These are phyloP conservation scores for Rubroboletus satanas DNA, from an alignment of 768 basidiomycete species.

Conservation along the genomic window DNA sequence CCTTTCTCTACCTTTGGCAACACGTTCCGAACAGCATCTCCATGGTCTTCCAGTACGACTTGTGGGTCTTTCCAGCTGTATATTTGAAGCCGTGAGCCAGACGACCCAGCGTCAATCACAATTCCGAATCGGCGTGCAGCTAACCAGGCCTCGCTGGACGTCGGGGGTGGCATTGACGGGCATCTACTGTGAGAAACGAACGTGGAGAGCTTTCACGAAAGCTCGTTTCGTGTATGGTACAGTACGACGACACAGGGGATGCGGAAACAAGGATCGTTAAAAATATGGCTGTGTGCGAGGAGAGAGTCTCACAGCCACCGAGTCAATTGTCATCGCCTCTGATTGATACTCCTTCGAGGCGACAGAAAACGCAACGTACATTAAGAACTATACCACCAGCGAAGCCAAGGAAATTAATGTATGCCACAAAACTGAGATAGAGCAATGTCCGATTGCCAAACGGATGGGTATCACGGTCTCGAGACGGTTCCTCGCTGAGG, in stretches of 20 bases:
- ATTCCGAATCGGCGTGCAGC: conserved; percentile 81
- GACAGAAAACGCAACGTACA: conserved; percentile 6
- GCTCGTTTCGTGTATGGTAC: conserved; percentile 9
- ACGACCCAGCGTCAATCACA: conserved; percentile 98
- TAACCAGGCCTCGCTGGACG: conserved; percentile 69
- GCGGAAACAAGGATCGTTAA: not conserved
- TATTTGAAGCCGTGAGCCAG: conserved; percentile 92
- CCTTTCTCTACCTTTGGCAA: conserved; percentile 93
- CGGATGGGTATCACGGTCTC: conserved; percentile 12
- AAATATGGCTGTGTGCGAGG: not conserved
- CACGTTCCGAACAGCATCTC: conserved; percentile 45
- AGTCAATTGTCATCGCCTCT: not conserved
- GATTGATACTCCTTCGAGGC: not conserved
- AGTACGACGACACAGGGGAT: not conserved
- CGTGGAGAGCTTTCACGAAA: conserved; percentile 19
- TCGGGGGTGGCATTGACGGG: conserved; percentile 69
- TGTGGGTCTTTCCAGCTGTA: conserved; percentile 94
- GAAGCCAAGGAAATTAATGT: not conserved
- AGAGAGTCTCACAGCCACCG: conserved; percentile 2
- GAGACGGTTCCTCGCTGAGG: conserved; percentile 21
- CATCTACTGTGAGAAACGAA: conserved; percentile 27
- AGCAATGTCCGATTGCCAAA: conserved; percentile 1
- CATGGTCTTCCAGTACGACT: conserved; percentile 49
- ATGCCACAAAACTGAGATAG: conserved; percentile 6
- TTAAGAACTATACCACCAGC: not conserved